A percentile compares a stretch with the other conserved stretches of the same genome.
Conservation (phyloP, 1,284 basidiomycete genomes). For the Coniferiporia weirii region DNA sequence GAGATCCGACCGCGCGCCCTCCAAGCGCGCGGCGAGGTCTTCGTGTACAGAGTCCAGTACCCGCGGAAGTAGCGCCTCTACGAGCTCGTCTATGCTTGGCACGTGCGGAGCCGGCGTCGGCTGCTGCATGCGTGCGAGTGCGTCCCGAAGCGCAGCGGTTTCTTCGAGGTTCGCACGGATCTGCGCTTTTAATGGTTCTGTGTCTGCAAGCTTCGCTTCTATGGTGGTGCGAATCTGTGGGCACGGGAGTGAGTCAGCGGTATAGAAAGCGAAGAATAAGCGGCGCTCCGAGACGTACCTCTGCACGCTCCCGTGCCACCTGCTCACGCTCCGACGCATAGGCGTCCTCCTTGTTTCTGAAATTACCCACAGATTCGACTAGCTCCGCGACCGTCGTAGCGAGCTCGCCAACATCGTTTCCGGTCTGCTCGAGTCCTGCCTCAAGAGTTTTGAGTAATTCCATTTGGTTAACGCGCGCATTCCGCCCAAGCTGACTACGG, state of each 20-base stretch:
- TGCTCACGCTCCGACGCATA: not conserved
- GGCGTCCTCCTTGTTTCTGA: not conserved
- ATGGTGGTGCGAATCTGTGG: not conserved
- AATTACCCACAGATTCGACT: not conserved
- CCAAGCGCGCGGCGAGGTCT: not conserved
- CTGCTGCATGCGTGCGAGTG: not conserved
- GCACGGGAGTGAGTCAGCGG: not conserved
- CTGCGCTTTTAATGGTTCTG: not conserved
- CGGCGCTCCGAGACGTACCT: not conserved
- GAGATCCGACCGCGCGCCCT: constrained; percentile 3
- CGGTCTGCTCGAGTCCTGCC: not conserved
- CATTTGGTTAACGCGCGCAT: constrained; percentile 36
- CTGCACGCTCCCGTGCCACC: not conserved
- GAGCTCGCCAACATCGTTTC: not conserved
- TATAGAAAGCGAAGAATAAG: not conserved
- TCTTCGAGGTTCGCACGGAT: constrained; percentile 7
- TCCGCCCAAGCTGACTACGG: constrained; percentile 5
- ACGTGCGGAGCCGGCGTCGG: constrained; percentile 4
- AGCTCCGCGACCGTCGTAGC: constrained; percentile 5
- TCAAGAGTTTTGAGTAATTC: constrained; percentile 2
- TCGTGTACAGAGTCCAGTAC: constrained; percentile 10
- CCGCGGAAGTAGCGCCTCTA: constrained; percentile 1
- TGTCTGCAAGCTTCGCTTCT: not conserved
- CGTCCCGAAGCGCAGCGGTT: not conserved
- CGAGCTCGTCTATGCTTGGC: constrained; percentile 8